Base-by-base conservation (phyloP, 768 basidiomycete genomes). In the Boletus pseudo-olivaceus region DNA sequence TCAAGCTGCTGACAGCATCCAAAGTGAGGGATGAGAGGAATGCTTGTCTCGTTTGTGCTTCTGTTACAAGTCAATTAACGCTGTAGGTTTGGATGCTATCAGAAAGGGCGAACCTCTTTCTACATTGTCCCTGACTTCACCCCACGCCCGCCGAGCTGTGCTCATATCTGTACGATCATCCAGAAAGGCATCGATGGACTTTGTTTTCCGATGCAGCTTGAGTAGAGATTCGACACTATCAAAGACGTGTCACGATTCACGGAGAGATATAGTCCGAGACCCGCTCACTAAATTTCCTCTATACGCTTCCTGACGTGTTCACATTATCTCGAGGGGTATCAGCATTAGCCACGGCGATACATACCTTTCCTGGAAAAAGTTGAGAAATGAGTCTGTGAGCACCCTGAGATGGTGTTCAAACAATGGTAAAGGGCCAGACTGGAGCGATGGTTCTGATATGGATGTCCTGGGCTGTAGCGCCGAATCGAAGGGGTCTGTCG, bases 361-460 rank as follows among this genome's bases (percentile, higher is more conserved):
- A 57, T 58, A 88, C 92, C 93, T 80, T 75, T 94, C 93, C 70
- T 84, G 82, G 72, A 95, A 93, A 75, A 94, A 95, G 53, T 66
- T 74, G 54, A 95, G 77, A 68, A 92, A 93, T 4, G 87, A 88
- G 61, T 93, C 65, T 4, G 79, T 79, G 58, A 90, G 69, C 59
- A 82, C 75, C 55, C 75, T 81, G 34, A 93, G 82, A 60, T 92
- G 83, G 38, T 78, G 65, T 49, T 93, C 90, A 62, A 90, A 92
- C 51, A 86, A 73, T 1, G 84, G 80, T 32, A 89, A 70, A 4
- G 88, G 87, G 3, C 85, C 85, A 54, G 61, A 59, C 47, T 71
- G 72, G 17, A 59, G 37, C 0, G 53, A 61, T 3, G 60, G 62
- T 10, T 75, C 73, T 20, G 67, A 65, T 19, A 49, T 34, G 5